Conservation (phyloP, 306 rosid species). For the Hylodesmum podocarpum region DNA sequence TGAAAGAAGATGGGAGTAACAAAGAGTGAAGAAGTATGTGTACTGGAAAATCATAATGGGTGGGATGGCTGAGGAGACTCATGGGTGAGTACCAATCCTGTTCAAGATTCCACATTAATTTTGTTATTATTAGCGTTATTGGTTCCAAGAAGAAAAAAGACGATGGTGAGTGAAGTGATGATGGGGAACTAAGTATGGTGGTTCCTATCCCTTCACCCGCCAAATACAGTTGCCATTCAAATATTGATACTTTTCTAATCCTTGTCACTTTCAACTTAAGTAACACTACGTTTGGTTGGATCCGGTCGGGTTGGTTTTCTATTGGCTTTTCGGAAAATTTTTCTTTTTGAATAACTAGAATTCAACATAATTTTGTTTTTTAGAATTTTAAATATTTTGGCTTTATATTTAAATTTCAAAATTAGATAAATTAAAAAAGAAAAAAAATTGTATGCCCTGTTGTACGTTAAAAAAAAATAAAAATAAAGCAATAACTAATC, state of each 20-base stretch:
- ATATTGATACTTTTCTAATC: not conserved
- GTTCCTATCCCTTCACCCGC: not conserved
- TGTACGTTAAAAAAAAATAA: too few relatives aligned
- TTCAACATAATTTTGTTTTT: too few relatives aligned
- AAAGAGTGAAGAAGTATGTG: not conserved
- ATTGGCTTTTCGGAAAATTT: not conserved
- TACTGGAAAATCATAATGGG: constrained; percentile 67
- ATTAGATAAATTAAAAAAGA: too few relatives aligned
- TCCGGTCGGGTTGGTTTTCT: not conserved
- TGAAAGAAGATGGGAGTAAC: not conserved
- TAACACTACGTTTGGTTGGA: not conserved
- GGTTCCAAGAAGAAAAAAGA: not conserved
- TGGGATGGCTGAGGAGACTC: constrained; percentile 54
- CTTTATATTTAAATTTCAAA: too few relatives aligned
- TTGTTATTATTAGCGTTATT: too few relatives aligned
- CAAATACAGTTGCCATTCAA: not conserved
- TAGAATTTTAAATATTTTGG: too few relatives aligned
- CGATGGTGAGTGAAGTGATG: not conserved
- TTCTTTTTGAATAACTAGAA: too few relatives aligned
- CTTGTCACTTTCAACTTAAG: not conserved
- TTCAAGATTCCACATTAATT: constrained; percentile 53
- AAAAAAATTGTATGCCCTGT: too few relatives aligned
- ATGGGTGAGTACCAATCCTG: constrained; percentile 74
- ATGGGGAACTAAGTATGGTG: not conserved
- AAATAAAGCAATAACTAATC: too few relatives aligned